A percentile compares a stretch with the other conserved stretches of the same genome.
Conservation (phyloP, 306 rosid genomes). For the Cucumis sativus region DNA sequence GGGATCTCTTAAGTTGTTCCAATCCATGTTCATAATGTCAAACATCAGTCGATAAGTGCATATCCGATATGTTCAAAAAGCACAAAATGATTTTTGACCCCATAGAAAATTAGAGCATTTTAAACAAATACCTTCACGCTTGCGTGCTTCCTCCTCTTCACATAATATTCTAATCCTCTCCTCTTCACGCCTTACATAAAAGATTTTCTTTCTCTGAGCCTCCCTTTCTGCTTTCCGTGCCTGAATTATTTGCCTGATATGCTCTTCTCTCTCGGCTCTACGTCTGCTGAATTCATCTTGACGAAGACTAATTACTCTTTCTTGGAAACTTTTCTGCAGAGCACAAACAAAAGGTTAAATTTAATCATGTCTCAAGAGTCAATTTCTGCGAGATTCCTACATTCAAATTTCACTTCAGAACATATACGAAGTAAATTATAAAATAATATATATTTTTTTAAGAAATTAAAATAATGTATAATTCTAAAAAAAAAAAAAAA, state of each 20-base stretch:
- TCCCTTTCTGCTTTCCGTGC: constrained; percentile 67
- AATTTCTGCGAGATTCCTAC: not conserved
- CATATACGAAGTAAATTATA: not conserved
- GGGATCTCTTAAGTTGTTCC: not conserved
- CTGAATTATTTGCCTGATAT: constrained; percentile 42
- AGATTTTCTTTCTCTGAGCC: constrained; percentile 58
- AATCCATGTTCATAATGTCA: too few species aligned
- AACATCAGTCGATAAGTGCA: not conserved
- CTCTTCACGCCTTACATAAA: constrained; percentile 59
- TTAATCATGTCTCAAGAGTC: too few species aligned
- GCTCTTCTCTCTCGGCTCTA: constrained; percentile 60
- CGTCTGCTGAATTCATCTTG: constrained; percentile 57
- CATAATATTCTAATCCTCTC: constrained; percentile 50
- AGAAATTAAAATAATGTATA: too few species aligned
- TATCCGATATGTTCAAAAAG: not conserved
- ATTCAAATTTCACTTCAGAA: not conserved
- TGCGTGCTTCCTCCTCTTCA: constrained; percentile 76
- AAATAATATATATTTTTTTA: too few species aligned
- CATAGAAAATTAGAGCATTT: not conserved
- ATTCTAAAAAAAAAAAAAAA: too few species aligned
- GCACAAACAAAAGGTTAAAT: not conserved
- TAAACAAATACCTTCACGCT: constrained; percentile 49
- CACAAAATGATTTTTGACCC: not conserved
- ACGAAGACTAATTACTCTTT: constrained; percentile 45
- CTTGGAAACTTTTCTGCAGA: constrained; percentile 52